These are phyloP conservation scores for Phytophthora pisi DNA, from an alignment of 352 stramenopile species.

Conservation along the genomic window DNA sequence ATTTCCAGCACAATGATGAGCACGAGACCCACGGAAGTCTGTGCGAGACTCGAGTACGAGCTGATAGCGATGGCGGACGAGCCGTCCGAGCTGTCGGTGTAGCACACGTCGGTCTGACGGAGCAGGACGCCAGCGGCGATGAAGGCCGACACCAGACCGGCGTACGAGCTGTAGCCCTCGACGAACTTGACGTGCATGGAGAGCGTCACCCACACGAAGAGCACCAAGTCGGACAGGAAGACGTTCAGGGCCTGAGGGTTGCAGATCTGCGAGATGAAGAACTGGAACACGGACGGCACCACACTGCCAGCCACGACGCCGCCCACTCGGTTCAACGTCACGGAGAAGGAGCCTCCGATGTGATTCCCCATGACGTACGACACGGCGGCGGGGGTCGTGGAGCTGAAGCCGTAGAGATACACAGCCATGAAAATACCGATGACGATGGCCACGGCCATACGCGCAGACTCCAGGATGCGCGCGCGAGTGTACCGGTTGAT, in stretches of 20 bases:
- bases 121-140: constrained; percentile 70
- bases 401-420: constrained; percentile 78
- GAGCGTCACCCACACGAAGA: constrained; percentile 77
- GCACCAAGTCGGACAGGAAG: constrained; percentile 51
- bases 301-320: constrained; percentile 85
- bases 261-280: constrained; percentile 83
- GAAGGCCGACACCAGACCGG: constrained; percentile 75
- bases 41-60: constrained; percentile 79
- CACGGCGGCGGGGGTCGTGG: constrained; percentile 61
- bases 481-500: constrained; percentile 47
- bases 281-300: constrained; percentile 83
- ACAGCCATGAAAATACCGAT: constrained; percentile 70
- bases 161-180: constrained; percentile 72
- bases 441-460: constrained; percentile 63
- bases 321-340: constrained; percentile 84
- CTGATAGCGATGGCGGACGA: constrained; percentile 60
- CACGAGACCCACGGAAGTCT: constrained; percentile 81
- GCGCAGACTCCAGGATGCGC: constrained; percentile 52
- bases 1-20: constrained; percentile 81
- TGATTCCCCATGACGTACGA: constrained; percentile 84
- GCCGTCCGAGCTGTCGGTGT: constrained; percentile 43
- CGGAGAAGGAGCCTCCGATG: constrained; percentile 78
- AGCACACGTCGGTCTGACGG: constrained; percentile 64
- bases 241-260: constrained; percentile 42
- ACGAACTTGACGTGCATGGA: constrained; percentile 83